These are phyloP conservation scores for Remersonia thermophila DNA, from an alignment of 2,329 filamentous ascomycete genomes.

Conservation along the genomic window DNA sequence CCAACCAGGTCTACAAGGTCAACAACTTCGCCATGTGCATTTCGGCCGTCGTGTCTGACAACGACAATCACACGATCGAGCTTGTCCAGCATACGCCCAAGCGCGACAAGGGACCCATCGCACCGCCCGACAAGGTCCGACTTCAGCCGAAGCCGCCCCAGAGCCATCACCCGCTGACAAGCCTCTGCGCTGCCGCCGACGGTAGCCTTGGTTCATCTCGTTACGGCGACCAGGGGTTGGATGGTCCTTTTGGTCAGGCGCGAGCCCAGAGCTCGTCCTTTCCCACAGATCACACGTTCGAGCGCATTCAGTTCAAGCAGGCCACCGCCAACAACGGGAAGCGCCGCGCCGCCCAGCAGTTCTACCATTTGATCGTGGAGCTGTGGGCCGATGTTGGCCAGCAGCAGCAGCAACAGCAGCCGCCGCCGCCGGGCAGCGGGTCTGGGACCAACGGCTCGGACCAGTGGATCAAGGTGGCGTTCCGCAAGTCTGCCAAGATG, in stretches of 20 bases:
- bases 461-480: slow-evolving; percentile 58
- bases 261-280: slow-evolving; percentile 23
- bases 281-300: slow-evolving; percentile 54
- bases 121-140: slow-evolving; percentile 56
- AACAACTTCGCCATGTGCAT: slow-evolving; percentile 72
- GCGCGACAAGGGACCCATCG: slow-evolving; percentile 73
- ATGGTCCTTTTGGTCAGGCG: slow-evolving; percentile 24
- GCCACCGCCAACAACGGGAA: slow-evolving; percentile 92
- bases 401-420: slow-evolving; percentile 19
- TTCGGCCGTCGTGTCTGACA: slow-evolving; percentile 68
- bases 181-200: slow-evolving; percentile 31
- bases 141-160: slow-evolving; percentile 55
- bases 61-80: slow-evolving; percentile 64
- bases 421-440: no score
- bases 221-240: slow-evolving; percentile 27
- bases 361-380: slow-evolving; percentile 82
- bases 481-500: slow-evolving; percentile 64
- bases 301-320: slow-evolving; percentile 88
- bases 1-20: slow-evolving; percentile 50
- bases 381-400: slow-evolving; percentile 57
- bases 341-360: slow-evolving; percentile 78
- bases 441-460: slow-evolving; percentile 22
- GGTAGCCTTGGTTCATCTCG: slow-evolving; percentile 23
- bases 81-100: slow-evolving; percentile 87
- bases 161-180: slow-evolving; percentile 27